Base-by-base conservation (phyloP, 2,329 filamentous ascomycete genomes). In the Alternaria brassicae region DNA sequence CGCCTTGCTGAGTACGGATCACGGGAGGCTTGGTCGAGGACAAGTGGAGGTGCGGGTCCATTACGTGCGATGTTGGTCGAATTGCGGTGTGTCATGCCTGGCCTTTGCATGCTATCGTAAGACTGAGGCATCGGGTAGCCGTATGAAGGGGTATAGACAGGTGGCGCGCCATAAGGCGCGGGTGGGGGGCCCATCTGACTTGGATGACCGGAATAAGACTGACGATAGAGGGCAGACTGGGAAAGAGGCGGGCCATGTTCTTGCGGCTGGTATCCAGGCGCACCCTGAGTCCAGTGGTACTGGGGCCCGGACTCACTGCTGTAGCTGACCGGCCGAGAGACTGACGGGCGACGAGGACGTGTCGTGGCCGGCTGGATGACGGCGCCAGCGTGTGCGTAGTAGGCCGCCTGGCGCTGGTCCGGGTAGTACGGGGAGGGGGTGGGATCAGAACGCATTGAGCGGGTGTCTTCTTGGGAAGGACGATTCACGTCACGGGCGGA, bases 321-420 rank as follows among this genome's bases (percentile, higher is more conserved):
- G 52, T 76, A 78, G 64, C 71, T 78, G 53, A 71, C 62, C 36
- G 76, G 77, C 7, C 76, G 74, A 51, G 64, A 68, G 17, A 67
- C 66, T 1, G 72, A 69, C 2, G 69, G 66, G 39, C 73, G 73
- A 48, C 68, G 69, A 40, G 69, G 68, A 36, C 71, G 69, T 39
- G 65, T 54, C 9, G 65, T 67, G 12, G 56, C 56, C n/a, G 76
- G 71, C 56, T 77, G 70, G 15, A 77, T 53, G 47, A 74, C 47
- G 7, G 72, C 69, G 6, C 68, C 61, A 13, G 72, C 71, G 17
- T 73, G 69, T 44, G 51, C 58, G 58, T 70, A 68, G 21, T 63
- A 57, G n/a, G 62, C 53, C 30, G 62, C 53, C 30, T 70, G 68
- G 15, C 71, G 71, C 37, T 42, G 58, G 45, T 71, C 59, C 36